These are phyloP conservation scores for Ceratocystis ficicola DNA, from an alignment of 2,329 filamentous ascomycete genomes.

Conservation along the genomic window DNA sequence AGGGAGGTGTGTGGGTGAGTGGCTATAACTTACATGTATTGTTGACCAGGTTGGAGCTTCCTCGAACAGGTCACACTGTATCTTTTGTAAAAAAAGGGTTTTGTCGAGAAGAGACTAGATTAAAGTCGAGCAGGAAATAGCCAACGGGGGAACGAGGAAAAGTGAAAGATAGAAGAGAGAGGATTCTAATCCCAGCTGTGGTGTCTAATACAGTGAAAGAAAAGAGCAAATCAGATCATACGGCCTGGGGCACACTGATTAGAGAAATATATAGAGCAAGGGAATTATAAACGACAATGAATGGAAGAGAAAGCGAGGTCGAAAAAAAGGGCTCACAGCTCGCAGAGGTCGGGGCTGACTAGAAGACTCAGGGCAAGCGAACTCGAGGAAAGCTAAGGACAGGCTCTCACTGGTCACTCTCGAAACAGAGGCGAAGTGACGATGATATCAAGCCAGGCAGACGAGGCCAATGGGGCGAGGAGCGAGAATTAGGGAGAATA, in stretches of 20 bases:
- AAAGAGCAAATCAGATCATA: background rate
- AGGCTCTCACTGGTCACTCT: conserved; percentile 7
- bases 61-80: background rate
- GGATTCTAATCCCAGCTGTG: background rate
- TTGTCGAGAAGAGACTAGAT: no score
- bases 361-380: background rate
- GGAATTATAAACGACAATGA: background rate
- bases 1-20: background rate
- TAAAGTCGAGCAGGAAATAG: background rate
- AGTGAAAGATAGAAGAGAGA: background rate
- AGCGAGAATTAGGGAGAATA: background rate
- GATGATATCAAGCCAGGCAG: background rate
- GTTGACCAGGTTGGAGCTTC: background rate
- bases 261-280: background rate
- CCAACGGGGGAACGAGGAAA: background rate
- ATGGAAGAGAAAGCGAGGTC: background rate
- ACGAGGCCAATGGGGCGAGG: background rate
- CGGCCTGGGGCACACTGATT: background rate
- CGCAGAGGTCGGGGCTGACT: background rate
- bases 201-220: background rate
- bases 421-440: conserved; percentile 12
- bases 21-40: background rate
- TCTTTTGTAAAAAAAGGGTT: background rate
- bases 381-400: background rate
- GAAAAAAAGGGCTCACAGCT: background rate